phyloP scores from a whole-genome alignment of 2,329 filamentous ascomycete genomes.

The Aureobasidium lini region DNA sequence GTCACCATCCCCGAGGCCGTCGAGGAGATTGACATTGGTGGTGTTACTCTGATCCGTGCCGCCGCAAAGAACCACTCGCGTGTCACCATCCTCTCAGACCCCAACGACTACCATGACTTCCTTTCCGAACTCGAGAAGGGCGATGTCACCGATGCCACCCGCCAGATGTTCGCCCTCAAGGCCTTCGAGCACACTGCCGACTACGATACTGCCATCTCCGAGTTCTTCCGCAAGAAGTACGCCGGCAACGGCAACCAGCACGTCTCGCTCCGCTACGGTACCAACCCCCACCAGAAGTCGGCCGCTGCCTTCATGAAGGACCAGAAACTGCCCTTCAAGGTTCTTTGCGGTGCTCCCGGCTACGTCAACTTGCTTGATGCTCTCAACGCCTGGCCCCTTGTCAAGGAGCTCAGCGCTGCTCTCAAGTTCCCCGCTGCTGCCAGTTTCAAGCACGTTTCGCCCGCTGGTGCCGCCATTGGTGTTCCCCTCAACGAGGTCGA shows the following conservation, averaged over 20 bases:
- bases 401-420: slow-evolving; percentile 89
- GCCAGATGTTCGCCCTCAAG: slow-evolving; percentile 88
- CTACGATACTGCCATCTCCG: slow-evolving; percentile 89
- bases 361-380: slow-evolving; percentile 97
- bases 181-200: slow-evolving; percentile 97
- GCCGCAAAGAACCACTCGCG: slow-evolving; percentile 96
- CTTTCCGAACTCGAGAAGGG: slow-evolving; percentile 80
- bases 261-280: slow-evolving; percentile 81
- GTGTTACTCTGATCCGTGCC: slow-evolving; percentile 90
- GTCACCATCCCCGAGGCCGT: slow-evolving; percentile 95
- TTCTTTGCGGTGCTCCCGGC: slow-evolving; percentile 78
- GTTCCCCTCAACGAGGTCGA: slow-evolving; percentile 78
- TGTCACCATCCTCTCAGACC: slow-evolving; percentile 93
- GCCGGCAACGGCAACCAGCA: slow-evolving; percentile 78
- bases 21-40: slow-evolving; percentile 97
- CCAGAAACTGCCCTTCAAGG: slow-evolving; percentile 83
- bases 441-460: slow-evolving; percentile 98
- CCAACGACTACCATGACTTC: slow-evolving; percentile 88
- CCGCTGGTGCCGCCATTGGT: slow-evolving; percentile 90
- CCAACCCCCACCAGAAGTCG: slow-evolving; percentile 97
- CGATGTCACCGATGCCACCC: slow-evolving; percentile 75
- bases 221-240: slow-evolving; percentile 97
- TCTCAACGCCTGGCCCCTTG: slow-evolving; percentile 92
- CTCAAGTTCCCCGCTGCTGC: slow-evolving; percentile 84
- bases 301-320: slow-evolving; percentile 73